phyloP scores from a whole-genome alignment of 257 asterid genomes.

The Cynanchum wilfordii region DNA sequence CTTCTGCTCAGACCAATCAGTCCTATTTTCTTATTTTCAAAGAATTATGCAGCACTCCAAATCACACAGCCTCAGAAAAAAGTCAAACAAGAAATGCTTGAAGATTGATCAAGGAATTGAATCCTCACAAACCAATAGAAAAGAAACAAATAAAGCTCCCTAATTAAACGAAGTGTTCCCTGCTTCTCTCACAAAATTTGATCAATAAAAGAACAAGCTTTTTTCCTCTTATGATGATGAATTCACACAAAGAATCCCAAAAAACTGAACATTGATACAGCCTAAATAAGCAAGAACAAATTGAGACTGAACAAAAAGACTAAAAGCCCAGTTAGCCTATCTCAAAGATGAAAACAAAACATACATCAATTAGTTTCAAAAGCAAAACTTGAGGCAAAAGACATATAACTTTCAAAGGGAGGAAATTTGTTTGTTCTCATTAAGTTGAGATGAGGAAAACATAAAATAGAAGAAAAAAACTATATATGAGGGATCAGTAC shows the following conservation, averaged over 20 bases:
- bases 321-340: slow-evolving; percentile 6
- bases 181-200: not conserved
- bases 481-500: not conserved
- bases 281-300: slow-evolving; percentile 7
- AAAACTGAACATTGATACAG: not conserved
- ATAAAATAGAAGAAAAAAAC: not conserved
- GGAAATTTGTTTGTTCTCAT: not conserved
- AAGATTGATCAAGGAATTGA: slow-evolving; percentile 9
- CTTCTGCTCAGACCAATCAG: not conserved
- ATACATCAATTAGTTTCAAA: not conserved
- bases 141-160: slow-evolving; percentile 3
- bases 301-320: not conserved
- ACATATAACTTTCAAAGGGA: slow-evolving; percentile 7
- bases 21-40: not conserved
- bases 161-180: not conserved
- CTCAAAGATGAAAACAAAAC: not conserved
- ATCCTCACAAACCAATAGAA: not conserved
- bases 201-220: slow-evolving; percentile 7
- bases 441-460: not conserved
- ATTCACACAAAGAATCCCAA: not conserved
- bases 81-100: not conserved
- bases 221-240: not conserved
- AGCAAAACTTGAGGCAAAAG: slow-evolving; percentile 17
- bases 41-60: not conserved
- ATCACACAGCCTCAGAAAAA: not conserved